A percentile compares a stretch with the other conserved stretches of the same genome.
phyloP scores from a whole-genome alignment of 2,329 filamentous ascomycete genomes.

The Fusarium algeriense region DNA sequence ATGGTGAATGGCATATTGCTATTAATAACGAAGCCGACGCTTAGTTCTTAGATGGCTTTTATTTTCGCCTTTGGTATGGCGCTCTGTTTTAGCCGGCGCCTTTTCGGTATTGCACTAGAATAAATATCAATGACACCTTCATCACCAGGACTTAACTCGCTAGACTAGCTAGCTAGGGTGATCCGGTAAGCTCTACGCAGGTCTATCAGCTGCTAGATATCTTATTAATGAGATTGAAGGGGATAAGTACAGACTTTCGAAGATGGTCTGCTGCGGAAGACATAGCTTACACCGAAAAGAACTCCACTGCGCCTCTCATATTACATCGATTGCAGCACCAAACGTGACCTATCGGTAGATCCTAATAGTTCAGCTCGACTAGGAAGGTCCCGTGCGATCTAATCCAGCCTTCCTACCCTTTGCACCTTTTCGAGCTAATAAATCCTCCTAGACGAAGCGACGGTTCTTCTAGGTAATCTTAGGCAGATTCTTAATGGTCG shows the following conservation, averaged over 20 bases:
- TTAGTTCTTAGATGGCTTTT: neutral
- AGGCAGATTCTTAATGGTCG: neutral
- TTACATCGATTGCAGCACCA: neutral
- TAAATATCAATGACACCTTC: neutral
- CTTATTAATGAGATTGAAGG: neutral
- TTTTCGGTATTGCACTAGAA: neutral
- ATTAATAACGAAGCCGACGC: neutral
- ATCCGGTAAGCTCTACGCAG: neutral
- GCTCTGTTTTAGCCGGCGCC: neutral
- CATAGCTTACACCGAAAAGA: neutral
- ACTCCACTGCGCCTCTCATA: neutral
- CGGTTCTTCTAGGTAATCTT: neutral
- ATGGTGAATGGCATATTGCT: neutral
- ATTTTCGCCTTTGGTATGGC: neutral
- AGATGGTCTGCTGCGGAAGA: neutral
- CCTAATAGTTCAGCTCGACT: neutral
- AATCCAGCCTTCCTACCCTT: conserved; percentile 1
- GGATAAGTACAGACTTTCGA: neutral
- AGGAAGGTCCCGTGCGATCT: neutral
- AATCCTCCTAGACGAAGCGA: neutral
- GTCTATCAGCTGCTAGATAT: neutral
- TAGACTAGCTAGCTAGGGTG: neutral
- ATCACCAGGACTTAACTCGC: neutral
- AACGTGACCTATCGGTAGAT: too few relatives aligned
- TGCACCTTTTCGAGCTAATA: neutral